Conservation (phyloP, 2,329 filamentous ascomycete species). For the Neopestalotiopsis clavispora region DNA sequence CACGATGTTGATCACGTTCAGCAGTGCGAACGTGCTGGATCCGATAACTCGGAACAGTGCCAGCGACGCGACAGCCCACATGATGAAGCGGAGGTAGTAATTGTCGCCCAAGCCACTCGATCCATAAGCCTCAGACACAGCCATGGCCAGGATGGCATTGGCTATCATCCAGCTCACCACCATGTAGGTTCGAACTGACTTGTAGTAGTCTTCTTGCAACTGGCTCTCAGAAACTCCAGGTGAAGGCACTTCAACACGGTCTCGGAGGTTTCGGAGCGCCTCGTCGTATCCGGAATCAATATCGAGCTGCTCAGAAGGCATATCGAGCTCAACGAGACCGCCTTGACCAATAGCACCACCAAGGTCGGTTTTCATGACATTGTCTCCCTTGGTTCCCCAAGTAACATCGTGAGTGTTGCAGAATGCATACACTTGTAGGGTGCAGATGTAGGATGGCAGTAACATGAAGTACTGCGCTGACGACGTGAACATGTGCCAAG, state of each 20-base stretch:
- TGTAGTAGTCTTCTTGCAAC: slow-evolving; percentile 98
- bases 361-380: slow-evolving; percentile 89
- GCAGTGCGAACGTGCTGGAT: slow-evolving; percentile 77
- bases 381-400: slow-evolving; percentile 99
- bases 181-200: slow-evolving; percentile 96
- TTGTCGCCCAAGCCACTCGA: slow-evolving; percentile 76
- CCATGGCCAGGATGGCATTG: slow-evolving; percentile 93
- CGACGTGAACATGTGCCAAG: slow-evolving; percentile 98
- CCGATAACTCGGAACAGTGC: slow-evolving; percentile 90
- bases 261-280: slow-evolving; percentile 91
- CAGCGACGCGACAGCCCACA: slow-evolving; percentile 87
- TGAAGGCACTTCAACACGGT: slow-evolving; percentile 81
- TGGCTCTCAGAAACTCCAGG: slow-evolving; percentile 72
- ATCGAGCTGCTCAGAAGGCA: slow-evolving; percentile 96
- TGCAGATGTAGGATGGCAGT: slow-evolving; percentile 93
- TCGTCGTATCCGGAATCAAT: slow-evolving; percentile 98
- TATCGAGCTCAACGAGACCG: slow-evolving; percentile 87
- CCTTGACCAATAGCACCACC: slow-evolving; percentile 82
- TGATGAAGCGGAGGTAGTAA: slow-evolving; percentile 88
- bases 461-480: slow-evolving; percentile 91
- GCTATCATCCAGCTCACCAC: slow-evolving; percentile 92
- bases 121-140: slow-evolving; percentile 84
- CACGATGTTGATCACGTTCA: slow-evolving; percentile 82
- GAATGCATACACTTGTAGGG: slow-evolving; percentile 96
- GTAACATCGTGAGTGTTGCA: slow-evolving; percentile 99